Evolutionary conservation across 1,284 basidiomycete species (phyloP).

Genomic region (Irpex rosettiformis): DNA sequence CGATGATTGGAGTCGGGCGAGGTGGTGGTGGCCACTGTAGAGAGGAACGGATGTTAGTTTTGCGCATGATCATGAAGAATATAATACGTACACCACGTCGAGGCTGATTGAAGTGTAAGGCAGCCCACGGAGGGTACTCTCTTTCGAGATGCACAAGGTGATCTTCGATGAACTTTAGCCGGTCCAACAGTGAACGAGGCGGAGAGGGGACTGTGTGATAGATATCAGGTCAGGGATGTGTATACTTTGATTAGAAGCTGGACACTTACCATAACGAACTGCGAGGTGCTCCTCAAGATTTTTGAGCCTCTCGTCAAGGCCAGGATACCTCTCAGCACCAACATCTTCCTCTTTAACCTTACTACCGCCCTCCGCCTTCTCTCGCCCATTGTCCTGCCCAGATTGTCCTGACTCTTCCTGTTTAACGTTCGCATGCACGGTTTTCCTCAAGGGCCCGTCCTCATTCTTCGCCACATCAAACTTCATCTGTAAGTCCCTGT

Average conservation of each 20-base stretch:
- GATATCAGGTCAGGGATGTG: background rate
- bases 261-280: constrained; percentile 64
- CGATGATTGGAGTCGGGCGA: constrained; percentile 65
- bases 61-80: background rate
- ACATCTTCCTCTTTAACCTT: constrained; percentile 28
- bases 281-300: constrained; percentile 69
- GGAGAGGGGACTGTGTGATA: constrained; percentile 56
- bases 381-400: constrained; percentile 21
- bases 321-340: constrained; percentile 47
- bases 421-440: constrained; percentile 32
- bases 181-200: constrained; percentile 57
- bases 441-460: constrained; percentile 67
- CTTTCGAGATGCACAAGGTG: constrained; percentile 71
- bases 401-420: constrained; percentile 17
- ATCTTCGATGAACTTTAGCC: constrained; percentile 69
- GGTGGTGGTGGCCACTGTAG: constrained; percentile 77
- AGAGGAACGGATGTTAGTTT: too few species aligned
- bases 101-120: constrained; percentile 78
- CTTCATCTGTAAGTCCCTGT: constrained; percentile 75
- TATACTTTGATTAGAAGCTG: background rate
- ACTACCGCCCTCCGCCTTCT: constrained; percentile 14
- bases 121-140: constrained; percentile 81
- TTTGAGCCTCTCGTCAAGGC: constrained; percentile 53
- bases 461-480: constrained; percentile 80
- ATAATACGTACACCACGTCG: constrained; percentile 61